Evolutionary conservation across 2,329 filamentous ascomycete genomes (phyloP), one percentile per base, ranked within the genome.

Genomic region (Pseudogymnoascus sp.): DNA sequence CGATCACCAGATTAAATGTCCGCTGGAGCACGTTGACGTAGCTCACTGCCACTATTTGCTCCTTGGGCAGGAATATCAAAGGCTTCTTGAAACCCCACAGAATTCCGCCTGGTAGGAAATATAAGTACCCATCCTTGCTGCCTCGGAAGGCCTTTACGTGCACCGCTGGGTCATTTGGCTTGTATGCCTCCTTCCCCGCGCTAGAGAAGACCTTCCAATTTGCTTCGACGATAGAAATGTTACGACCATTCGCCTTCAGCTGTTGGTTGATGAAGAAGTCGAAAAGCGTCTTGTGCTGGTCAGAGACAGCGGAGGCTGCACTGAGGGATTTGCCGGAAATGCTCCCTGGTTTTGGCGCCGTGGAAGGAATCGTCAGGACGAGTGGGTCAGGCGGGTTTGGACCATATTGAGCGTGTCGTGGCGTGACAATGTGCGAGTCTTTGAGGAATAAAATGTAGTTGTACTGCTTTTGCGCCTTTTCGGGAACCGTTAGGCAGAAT

Each of bases 21-120:
- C 86, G 80, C 70, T 88, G 86, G 54, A 89, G 76, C 26, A 89
- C 84, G 64, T 78, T 87, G 4, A 85, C 87, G 71, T 87, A 89
- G 69, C 84, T 87, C n/a, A 88, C 78, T 1, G 85, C 84, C 0
- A 78, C 77, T 61, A 89, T 84, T 11, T 81, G 78, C 62, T 83
- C 80, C 16, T 87, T 78, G 4, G 85, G 84, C 4, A 89, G 77
- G 68, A 88, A 88, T 21, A 87, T 75, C 1, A 89, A 72, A 0
- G 86, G 86, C 73, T 89, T 89, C 74, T 88, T 88, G 77, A 86
- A 89, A 0, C 80, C 86, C 85, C 86, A 89, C 6, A 89, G 72
- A 62, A 89, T 88, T 12, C 86, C 86, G 26, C 79, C 85, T 34
- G 85, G 81, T 14, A 89, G 75, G 71, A 89, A 88, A 70, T 88